Conservation (phyloP, 1,284 basidiomycete species). For the Irpex sp. region DNA sequence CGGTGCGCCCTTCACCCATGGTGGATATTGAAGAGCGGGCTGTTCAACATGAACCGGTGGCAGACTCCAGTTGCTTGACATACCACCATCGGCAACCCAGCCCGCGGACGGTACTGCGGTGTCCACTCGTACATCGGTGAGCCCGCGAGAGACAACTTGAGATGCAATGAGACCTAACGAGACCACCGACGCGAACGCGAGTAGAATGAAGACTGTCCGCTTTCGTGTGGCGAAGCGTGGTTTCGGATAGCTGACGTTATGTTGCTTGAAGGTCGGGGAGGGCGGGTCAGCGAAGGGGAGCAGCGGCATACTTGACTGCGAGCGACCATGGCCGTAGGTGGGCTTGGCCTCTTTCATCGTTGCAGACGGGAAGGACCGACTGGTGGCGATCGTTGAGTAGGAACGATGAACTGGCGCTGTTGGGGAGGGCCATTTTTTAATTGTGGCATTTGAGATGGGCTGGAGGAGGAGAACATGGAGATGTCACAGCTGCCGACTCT, state of each 20-base stretch:
- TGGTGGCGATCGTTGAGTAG: not conserved
- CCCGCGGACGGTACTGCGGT: constrained; percentile 13
- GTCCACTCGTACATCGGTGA: constrained; percentile 1
- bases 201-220: constrained; percentile 19
- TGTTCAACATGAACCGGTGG: not conserved
- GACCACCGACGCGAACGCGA: constrained; percentile 27
- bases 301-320: constrained; percentile 24
- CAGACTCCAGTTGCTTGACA: not conserved
- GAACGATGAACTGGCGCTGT: not conserved
- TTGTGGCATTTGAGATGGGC: not conserved
- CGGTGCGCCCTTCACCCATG: constrained; percentile 40
- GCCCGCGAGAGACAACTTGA: constrained; percentile 19
- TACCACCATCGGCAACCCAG: not conserved
- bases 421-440: not conserved
- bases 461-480: not conserved
- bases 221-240: constrained; percentile 15
- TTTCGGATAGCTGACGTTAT: not conserved
- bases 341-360: constrained; percentile 9
- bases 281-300: constrained; percentile 19
- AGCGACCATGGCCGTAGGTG: constrained; percentile 16
- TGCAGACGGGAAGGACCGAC: constrained; percentile 2
- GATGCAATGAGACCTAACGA: constrained; percentile 29
- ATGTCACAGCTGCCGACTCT: no score
- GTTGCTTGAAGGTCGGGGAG: constrained; percentile 10
- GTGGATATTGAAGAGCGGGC: constrained; percentile 14